phyloP scores from a whole-genome alignment of 345 rosid species.

The Citrus glauca region DNA sequence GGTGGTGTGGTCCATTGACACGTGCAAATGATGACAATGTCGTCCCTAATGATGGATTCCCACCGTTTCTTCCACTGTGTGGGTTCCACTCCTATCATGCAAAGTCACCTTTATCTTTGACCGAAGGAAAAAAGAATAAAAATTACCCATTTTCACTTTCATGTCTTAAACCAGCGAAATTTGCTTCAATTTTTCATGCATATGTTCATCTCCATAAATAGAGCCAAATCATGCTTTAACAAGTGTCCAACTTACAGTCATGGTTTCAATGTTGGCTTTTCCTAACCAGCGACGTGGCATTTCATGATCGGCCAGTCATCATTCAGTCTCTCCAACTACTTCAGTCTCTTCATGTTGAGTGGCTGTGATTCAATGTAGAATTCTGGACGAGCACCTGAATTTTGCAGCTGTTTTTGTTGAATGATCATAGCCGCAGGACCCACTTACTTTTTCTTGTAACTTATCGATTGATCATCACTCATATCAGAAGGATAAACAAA shows the following conservation, averaged over 20 bases:
- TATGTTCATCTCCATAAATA: background rate
- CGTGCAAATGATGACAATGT: constrained; percentile 61
- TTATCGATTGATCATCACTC: background rate
- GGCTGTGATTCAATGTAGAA: constrained; percentile 14
- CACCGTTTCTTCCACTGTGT: constrained; percentile 69
- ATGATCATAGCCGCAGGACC: constrained; percentile 6
- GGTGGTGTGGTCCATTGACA: constrained; percentile 41
- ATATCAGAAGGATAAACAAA: background rate
- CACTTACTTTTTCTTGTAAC: background rate
- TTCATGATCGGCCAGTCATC: background rate
- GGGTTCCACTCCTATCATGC: constrained; percentile 45
- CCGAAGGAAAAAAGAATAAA: constrained; percentile 10
- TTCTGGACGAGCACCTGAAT: constrained; percentile 6
- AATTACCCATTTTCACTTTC: background rate
- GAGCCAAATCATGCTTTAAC: background rate
- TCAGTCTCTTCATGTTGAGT: background rate
- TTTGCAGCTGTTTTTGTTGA: constrained; percentile 20
- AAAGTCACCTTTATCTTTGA: constrained; percentile 31
- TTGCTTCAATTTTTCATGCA: background rate
- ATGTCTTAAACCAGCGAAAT: background rate
- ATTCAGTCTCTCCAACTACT: constrained; percentile 1
- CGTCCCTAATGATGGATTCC: constrained; percentile 52
- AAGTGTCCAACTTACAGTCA: constrained; percentile 12
- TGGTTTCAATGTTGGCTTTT: background rate
- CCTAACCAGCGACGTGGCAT: constrained; percentile 4